Percentiles rank a stretch among this genome's conserved stretches.
phyloP scores from a whole-genome alignment of 192 early-diverging fungal species.

The Entomortierella lignicola region DNA sequence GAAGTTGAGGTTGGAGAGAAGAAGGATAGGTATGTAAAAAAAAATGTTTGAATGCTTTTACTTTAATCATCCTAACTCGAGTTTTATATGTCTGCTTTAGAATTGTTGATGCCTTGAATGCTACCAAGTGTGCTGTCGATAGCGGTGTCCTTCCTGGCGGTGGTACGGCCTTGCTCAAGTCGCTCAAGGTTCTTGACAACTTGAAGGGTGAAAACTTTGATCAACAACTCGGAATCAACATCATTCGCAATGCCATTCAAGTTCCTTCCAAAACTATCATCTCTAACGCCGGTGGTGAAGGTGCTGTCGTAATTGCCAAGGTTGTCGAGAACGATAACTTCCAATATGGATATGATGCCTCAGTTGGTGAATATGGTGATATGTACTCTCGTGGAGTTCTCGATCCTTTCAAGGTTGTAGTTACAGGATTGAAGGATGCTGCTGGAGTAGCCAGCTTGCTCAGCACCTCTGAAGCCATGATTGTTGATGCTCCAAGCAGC shows the following conservation, averaged over 20 bases:
- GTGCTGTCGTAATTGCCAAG: conserved; percentile 96
- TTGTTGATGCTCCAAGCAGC: conserved; percentile 92
- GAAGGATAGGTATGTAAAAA: conserved; percentile 87
- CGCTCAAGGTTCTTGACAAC: conserved; percentile 81
- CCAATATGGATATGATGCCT: conserved; percentile 96
- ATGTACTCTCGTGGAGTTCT: conserved; percentile 98
- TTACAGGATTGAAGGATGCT: conserved; percentile 97
- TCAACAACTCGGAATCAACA: conserved; percentile 97
- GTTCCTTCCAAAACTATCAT: conserved; percentile 95
- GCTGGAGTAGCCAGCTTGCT: conserved; percentile 96
- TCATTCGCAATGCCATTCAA: conserved; percentile 94
- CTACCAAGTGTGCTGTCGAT: conserved; percentile 98
- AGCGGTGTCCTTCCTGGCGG: conserved; percentile 99
- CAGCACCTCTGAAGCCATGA: conserved; percentile 98
- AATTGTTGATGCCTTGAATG: conserved; percentile 98
- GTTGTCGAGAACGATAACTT: conserved; percentile 89
- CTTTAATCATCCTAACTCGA: background rate
- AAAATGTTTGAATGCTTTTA: background rate
- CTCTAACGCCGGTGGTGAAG: conserved; percentile 97
- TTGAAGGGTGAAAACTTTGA: conserved; percentile 98
- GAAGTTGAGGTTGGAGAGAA: conserved; percentile 99
- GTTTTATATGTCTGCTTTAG: conserved; percentile 10
- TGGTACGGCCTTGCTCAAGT: conserved; percentile 97
- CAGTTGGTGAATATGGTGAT: conserved; percentile 91
- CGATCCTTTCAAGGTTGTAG: conserved; percentile 99